A percentile compares a stretch with the other conserved stretches of the same genome.
These are phyloP conservation scores for Emmonsia crescens DNA, from an alignment of 2,329 filamentous ascomycete species.

Conservation along the genomic window DNA sequence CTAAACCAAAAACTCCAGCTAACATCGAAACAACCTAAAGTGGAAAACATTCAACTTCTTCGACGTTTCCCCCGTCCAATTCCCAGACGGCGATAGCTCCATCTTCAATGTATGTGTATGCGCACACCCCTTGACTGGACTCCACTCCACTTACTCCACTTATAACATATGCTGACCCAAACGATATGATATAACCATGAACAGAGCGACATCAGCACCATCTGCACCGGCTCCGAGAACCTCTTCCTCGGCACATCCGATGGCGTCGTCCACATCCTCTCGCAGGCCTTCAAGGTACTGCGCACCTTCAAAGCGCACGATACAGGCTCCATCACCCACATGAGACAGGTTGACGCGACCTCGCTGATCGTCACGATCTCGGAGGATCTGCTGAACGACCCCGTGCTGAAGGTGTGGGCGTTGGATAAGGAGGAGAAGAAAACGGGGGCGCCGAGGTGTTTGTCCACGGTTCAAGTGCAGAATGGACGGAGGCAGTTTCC, in stretches of 20 bases:
- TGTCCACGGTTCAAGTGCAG: slow-evolving; percentile 74
- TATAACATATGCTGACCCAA: slow-evolving; percentile 21
- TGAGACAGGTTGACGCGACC: slow-evolving; percentile 83
- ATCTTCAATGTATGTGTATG: slow-evolving; percentile 59
- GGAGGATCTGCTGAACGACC: slow-evolving; percentile 81
- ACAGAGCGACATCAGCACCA: slow-evolving; percentile 60
- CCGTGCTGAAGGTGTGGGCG: slow-evolving; percentile 93
- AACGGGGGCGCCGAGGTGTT: slow-evolving; percentile 75
- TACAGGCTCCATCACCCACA: slow-evolving; percentile 64
- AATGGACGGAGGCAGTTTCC: slow-evolving; percentile 90
- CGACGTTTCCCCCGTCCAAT: slow-evolving; percentile 75
- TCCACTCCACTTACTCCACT: no score
- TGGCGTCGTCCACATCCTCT: slow-evolving; percentile 79
- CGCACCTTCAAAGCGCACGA: slow-evolving; percentile 83
- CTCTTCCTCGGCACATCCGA: slow-evolving; percentile 80
- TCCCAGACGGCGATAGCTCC: slow-evolving; percentile 67
- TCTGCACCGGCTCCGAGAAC: slow-evolving; percentile 78
- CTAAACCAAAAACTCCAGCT: background rate
- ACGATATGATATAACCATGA: background rate
- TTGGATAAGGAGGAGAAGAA: slow-evolving; percentile 91
- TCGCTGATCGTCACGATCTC: slow-evolving; percentile 67
- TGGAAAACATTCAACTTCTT: slow-evolving; percentile 99
- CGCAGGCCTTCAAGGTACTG: slow-evolving; percentile 74
- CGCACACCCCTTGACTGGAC: background rate
- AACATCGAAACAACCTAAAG: slow-evolving; percentile 35